phyloP scores from a whole-genome alignment of 1,284 basidiomycete species.

The Tilletia setariae region DNA sequence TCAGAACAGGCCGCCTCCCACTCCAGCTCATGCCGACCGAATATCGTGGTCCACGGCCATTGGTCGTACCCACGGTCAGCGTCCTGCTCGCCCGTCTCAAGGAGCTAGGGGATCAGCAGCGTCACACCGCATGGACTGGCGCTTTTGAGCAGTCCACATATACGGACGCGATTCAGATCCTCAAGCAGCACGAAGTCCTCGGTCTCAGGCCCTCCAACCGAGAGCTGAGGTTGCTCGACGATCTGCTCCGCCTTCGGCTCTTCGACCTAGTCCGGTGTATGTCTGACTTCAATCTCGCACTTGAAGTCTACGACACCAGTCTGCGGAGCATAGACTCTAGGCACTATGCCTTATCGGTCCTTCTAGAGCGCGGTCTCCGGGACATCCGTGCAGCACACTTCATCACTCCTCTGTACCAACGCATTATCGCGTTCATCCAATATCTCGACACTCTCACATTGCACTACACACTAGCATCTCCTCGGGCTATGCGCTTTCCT shows the following conservation, averaged over 20 bases:
- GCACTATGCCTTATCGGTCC: neutral
- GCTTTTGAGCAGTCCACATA: neutral
- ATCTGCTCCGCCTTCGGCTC: neutral
- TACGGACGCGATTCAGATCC: neutral
- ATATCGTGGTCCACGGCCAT: neutral
- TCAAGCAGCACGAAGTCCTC: neutral
- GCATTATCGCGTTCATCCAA: neutral
- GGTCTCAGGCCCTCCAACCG: neutral
- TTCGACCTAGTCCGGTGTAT: neutral
- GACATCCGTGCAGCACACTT: neutral
- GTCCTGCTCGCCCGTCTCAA: neutral
- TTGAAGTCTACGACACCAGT: neutral
- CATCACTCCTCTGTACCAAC: neutral
- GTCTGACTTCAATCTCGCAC: neutral
- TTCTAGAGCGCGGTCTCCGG: neutral
- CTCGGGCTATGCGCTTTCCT: too few species aligned
- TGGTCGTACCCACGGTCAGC: neutral
- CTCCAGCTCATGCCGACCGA: slow-evolving; percentile 1
- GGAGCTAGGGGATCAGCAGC: neutral
- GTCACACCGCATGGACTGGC: neutral
- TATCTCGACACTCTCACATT: too few species aligned
- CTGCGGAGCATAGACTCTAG: neutral
- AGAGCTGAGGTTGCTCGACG: neutral
- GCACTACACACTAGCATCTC: too few species aligned
- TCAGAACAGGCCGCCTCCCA: neutral